A percentile compares a stretch with the other conserved stretches of the same genome.
These are phyloP conservation scores for Lentinula raphanica DNA, from an alignment of 768 basidiomycete species.

Conservation along the genomic window DNA sequence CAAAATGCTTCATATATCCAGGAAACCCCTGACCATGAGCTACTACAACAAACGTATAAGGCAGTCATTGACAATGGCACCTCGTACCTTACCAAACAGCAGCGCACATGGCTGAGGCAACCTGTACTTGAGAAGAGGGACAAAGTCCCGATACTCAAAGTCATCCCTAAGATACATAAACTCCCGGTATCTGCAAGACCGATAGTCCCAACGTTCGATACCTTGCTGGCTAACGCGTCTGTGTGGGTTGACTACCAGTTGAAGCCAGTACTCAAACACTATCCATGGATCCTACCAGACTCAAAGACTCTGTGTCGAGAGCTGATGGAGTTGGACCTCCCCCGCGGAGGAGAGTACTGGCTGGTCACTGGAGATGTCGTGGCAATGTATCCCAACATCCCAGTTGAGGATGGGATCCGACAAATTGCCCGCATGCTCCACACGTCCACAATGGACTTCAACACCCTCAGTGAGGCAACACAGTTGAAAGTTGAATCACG, in stretches of 20 bases:
- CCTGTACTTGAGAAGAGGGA: background rate
- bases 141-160: slow-evolving; percentile 3
- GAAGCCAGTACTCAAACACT: slow-evolving; percentile 7
- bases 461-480: background rate
- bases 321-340: slow-evolving; percentile 3
- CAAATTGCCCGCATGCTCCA: background rate
- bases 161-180: slow-evolving; percentile 9
- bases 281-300: slow-evolving; percentile 11
- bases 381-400: slow-evolving; percentile 10
- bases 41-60: background rate
- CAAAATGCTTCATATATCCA: slow-evolving; percentile 10
- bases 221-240: slow-evolving; percentile 11
- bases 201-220: slow-evolving; percentile 10
- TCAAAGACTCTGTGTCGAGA: slow-evolving; percentile 11
- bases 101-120: slow-evolving; percentile 1
- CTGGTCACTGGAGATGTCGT: slow-evolving; percentile 10
- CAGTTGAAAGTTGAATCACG: background rate
- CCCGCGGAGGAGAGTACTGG: slow-evolving; percentile 6
- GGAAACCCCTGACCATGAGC: background rate
- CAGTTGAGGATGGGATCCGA: slow-evolving; percentile 18
- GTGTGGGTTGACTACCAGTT: slow-evolving; percentile 12
- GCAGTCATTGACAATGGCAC: background rate
- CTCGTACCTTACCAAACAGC: background rate
- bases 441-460: slow-evolving; percentile 5
- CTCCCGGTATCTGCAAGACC: slow-evolving; percentile 3